Evolutionary conservation across 495 filamentous ascomycete genomes (phyloP).

Genomic region (Annulohypoxylon maeteangense): DNA sequence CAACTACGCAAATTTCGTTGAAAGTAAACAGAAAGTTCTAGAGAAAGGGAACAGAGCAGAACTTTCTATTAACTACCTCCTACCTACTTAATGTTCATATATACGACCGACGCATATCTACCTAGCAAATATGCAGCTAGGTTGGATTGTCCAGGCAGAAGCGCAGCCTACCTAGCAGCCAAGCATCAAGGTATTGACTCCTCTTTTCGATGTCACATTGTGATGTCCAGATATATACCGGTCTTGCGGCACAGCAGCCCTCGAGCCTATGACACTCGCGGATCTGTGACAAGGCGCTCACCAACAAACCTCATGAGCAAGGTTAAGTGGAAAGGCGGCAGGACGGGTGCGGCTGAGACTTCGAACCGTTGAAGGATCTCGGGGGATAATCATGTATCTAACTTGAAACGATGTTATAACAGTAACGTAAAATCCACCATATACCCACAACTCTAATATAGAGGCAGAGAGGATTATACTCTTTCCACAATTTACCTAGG

Average conservation of each 20-base stretch:
- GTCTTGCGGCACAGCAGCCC: background rate
- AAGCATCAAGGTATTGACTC: background rate
- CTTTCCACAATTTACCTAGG: background rate
- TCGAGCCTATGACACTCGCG: background rate
- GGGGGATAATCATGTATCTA: background rate
- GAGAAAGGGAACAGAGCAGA: background rate
- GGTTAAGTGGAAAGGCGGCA: background rate
- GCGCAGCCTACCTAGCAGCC: background rate
- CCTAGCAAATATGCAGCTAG: background rate
- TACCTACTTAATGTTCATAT: slow-evolving; percentile 1
- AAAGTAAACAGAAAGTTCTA: background rate
- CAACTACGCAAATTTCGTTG: background rate
- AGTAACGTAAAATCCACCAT: background rate
- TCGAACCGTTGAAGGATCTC: background rate
- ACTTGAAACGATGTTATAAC: background rate
- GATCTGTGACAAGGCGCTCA: background rate
- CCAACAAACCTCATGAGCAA: background rate
- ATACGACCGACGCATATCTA: background rate
- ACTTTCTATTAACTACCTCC: background rate
- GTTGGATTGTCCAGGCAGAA: background rate
- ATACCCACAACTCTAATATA: background rate
- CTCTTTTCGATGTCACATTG: slow-evolving; percentile 4
- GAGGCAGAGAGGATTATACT: too few species aligned
- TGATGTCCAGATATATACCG: background rate
- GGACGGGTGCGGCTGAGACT: background rate